Conservation (phyloP, 2,329 filamentous ascomycete species). For the Stemphylium beticola region DNA sequence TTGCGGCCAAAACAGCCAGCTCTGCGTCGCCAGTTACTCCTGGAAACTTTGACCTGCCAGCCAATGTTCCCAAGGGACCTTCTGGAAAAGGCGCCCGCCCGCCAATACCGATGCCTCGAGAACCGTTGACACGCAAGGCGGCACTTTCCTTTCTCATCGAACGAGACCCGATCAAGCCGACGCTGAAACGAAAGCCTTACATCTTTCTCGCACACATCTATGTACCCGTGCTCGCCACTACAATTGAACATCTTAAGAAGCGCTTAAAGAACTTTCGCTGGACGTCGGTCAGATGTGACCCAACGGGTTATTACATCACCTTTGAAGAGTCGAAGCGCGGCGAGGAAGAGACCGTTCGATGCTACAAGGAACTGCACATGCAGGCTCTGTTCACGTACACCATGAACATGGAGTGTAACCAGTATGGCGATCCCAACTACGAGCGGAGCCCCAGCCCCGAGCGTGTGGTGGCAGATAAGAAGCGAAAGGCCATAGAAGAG, state of each 20-base stretch:
- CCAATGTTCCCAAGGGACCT: slow-evolving; percentile 86
- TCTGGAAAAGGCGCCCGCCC: slow-evolving; percentile 60
- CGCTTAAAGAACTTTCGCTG: slow-evolving; percentile 82
- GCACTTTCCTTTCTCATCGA: slow-evolving; percentile 62
- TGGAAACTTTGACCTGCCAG: slow-evolving; percentile 66
- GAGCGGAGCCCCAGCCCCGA: slow-evolving; percentile 61
- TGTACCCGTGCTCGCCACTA: slow-evolving; percentile 85
- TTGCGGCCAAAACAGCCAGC: slow-evolving; percentile 36
- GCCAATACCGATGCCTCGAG: slow-evolving; percentile 47
- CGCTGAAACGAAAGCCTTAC: slow-evolving; percentile 81
- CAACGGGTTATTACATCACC: slow-evolving; percentile 87
- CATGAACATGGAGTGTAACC: slow-evolving; percentile 87
- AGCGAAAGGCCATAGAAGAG: slow-evolving; percentile 70
- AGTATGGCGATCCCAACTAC: slow-evolving; percentile 69
- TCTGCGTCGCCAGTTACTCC: slow-evolving; percentile 28
- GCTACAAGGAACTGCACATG: slow-evolving; percentile 78
- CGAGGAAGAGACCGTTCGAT: slow-evolving; percentile 80
- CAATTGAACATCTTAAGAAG: slow-evolving; percentile 88
- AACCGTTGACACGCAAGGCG: slow-evolving; percentile 54
- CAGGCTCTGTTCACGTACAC: slow-evolving; percentile 88
- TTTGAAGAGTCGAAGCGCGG: slow-evolving; percentile 81
- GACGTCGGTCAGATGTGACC: slow-evolving; percentile 82
- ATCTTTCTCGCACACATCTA: slow-evolving; percentile 87
- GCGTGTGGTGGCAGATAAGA: slow-evolving; percentile 55
- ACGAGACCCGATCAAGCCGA: slow-evolving; percentile 68